A percentile compares a stretch with the other conserved stretches of the same genome.
These are phyloP conservation scores for Elongisporangium prolatum DNA, from an alignment of 352 stramenopile genomes.

Conservation along the genomic window DNA sequence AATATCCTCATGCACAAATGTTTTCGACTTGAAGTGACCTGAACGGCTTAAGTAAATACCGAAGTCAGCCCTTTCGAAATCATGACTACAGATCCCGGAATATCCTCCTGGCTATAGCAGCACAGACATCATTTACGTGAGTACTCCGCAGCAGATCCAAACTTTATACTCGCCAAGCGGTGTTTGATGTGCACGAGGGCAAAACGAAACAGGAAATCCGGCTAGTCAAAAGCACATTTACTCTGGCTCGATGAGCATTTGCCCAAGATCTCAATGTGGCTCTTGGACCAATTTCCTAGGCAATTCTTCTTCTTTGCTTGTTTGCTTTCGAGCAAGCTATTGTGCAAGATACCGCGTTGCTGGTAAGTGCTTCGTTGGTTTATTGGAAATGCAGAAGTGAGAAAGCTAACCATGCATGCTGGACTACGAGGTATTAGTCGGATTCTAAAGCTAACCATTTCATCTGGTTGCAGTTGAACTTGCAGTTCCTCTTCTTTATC, in stretches of 20 bases:
- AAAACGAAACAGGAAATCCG: neutral
- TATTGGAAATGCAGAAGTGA: neutral
- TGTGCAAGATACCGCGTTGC: neutral
- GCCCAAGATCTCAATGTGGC: too few relatives aligned
- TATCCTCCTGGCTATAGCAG: neutral
- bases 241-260: neutral
- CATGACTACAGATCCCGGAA: neutral
- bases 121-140: neutral
- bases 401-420: neutral
- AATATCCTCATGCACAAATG: too few relatives aligned
- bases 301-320: too few relatives aligned
- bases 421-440: too few relatives aligned
- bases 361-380: neutral
- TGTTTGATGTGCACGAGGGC: neutral
- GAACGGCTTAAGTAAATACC: too few relatives aligned
- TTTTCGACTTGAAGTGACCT: too few relatives aligned
- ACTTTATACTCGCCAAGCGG: neutral
- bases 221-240: neutral
- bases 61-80: too few relatives aligned
- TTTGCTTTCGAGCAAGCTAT: too few relatives aligned
- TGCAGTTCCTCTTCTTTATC: neutral
- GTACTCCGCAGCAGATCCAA: neutral
- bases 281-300: too few relatives aligned
- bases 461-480: neutral
- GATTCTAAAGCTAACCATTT: neutral